These are phyloP conservation scores for Suillus decipiens DNA, from an alignment of 768 basidiomycete species.

Conservation along the genomic window DNA sequence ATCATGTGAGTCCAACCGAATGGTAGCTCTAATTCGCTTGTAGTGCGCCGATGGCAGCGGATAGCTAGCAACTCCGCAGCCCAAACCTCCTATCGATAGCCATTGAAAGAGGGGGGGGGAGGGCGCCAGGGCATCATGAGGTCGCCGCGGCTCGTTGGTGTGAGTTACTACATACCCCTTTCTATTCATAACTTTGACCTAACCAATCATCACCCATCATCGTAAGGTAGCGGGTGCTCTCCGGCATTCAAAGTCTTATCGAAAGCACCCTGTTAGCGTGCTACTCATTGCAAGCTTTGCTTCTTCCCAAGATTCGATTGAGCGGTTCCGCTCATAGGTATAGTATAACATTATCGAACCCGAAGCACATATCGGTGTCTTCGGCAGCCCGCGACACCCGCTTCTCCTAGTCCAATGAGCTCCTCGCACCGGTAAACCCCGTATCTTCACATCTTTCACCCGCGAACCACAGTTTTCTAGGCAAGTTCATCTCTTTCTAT, in stretches of 20 bases:
- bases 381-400: background rate
- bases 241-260: constrained; percentile 6
- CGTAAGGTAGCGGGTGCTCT: background rate
- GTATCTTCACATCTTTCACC: constrained; percentile 1
- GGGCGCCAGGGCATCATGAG: background rate
- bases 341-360: background rate
- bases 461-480: background rate
- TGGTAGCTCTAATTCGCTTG: background rate
- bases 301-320: background rate
- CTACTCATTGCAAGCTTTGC: background rate
- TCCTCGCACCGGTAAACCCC: constrained; percentile 1
- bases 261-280: background rate
- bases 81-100: background rate
- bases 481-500: background rate
- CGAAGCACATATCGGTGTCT: constrained; percentile 2
- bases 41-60: background rate
- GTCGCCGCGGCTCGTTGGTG: background rate
- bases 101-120: background rate
- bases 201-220: background rate
- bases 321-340: background rate
- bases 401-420: background rate
- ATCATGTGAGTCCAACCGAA: background rate
- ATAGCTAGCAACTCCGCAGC: background rate
- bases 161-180: background rate
- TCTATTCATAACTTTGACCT: background rate